Conservation (phyloP, 495 filamentous ascomycete genomes). For the Podospora comata region DNA sequence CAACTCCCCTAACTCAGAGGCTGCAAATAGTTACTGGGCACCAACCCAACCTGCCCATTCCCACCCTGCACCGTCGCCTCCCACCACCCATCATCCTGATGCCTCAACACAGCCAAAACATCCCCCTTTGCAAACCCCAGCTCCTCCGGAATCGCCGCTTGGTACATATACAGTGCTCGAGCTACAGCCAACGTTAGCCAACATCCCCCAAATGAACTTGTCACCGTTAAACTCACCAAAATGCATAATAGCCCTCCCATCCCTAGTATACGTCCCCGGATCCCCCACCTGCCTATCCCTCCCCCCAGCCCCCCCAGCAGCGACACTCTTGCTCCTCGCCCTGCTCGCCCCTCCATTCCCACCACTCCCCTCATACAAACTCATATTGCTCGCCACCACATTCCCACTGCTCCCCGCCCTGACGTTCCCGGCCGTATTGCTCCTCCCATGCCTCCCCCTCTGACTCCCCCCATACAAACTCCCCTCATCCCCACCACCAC, state of each 20-base stretch:
- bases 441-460: conserved; percentile 38
- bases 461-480: conserved; percentile 52
- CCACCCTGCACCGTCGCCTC: conserved; percentile 86
- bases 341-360: conserved; percentile 36
- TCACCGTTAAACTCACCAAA: conserved; percentile 65
- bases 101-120: conserved; percentile 77
- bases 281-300: conserved; percentile 82
- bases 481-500: conserved; percentile 31
- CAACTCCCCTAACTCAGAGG: conserved; percentile 45
- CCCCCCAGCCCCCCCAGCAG: conserved; percentile 51
- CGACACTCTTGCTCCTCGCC: conserved; percentile 78
- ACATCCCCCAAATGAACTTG: background rate
- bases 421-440: conserved; percentile 11
- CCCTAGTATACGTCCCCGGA: conserved; percentile 67
- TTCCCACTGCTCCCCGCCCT: conserved; percentile 2
- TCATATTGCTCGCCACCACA: conserved; percentile 41
- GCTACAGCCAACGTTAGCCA: conserved; percentile 51
- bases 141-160: conserved; percentile 91
- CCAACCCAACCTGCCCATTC: conserved; percentile 72
- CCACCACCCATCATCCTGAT: conserved; percentile 99
- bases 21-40: conserved; percentile 97
- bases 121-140: conserved; percentile 93
- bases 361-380: conserved; percentile 59
- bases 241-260: conserved; percentile 84
- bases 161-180: conserved; percentile 90